phyloP scores from a whole-genome alignment of 176 grass and related monocot genomes.

The Aechmea fasciata region DNA sequence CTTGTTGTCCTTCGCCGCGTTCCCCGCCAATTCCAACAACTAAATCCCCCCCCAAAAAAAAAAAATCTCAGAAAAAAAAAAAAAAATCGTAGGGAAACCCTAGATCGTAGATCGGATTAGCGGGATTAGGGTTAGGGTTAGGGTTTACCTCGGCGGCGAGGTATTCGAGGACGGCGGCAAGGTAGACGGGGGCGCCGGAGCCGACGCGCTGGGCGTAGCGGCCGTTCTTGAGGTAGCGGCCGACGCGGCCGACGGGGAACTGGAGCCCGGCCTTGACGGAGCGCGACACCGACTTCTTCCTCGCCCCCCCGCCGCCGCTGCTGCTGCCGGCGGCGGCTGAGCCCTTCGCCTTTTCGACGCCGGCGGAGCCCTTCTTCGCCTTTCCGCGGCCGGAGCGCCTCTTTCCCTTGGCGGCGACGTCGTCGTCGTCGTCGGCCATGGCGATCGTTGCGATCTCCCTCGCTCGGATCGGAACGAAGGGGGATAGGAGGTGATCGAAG shows the following conservation, averaged over 20 bases:
- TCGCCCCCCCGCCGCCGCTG: neutral
- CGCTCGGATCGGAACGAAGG: neutral
- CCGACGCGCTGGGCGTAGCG: neutral
- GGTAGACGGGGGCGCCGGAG: slow-evolving; percentile 40
- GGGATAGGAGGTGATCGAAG: neutral
- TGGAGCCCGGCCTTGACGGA: neutral
- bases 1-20: neutral
- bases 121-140: neutral
- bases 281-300: neutral
- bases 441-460: neutral
- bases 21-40: neutral
- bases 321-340: neutral
- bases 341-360: neutral
- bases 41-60: too few species aligned
- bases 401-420: neutral
- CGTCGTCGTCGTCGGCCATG: too few species aligned
- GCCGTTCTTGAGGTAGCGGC: neutral
- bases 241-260: neutral
- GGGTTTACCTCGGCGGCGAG: slow-evolving; percentile 74
- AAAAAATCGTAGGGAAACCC: neutral
- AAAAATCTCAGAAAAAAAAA: neutral
- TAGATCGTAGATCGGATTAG: neutral
- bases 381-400: neutral
- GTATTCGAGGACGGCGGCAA: slow-evolving; percentile 93
- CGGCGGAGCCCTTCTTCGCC: neutral